These are phyloP conservation scores for Blechomonas ayalai DNA, from an alignment of 208 protist species.

Conservation along the genomic window DNA sequence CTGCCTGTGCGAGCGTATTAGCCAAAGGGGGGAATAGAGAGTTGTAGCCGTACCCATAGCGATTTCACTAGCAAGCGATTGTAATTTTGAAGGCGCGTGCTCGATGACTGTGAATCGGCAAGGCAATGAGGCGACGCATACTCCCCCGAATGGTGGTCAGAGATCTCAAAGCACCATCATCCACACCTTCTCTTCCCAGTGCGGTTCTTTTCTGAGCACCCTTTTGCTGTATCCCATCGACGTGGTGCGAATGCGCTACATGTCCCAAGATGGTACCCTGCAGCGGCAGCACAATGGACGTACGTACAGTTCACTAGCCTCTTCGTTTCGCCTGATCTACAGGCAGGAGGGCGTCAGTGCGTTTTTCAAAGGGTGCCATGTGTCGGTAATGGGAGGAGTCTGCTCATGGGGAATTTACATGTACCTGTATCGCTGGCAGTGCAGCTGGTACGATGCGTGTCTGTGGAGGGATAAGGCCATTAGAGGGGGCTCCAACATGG, in stretches of 20 bases:
- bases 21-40: too few relatives aligned
- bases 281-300: slow-evolving; percentile 68
- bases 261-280: slow-evolving; percentile 75
- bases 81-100: too few relatives aligned
- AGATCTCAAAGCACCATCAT: too few relatives aligned
- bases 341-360: slow-evolving; percentile 46
- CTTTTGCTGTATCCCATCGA: slow-evolving; percentile 83
- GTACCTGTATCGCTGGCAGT: slow-evolving; percentile 71
- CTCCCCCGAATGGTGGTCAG: too few relatives aligned
- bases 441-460: slow-evolving; percentile 9
- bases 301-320: slow-evolving; percentile 35
- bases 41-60: too few relatives aligned
- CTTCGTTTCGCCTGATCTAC: slow-evolving; percentile 26
- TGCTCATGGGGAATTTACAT: slow-evolving; percentile 83
- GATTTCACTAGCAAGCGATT: too few relatives aligned
- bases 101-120: too few relatives aligned
- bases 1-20: too few relatives aligned
- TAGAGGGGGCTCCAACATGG: neutral
- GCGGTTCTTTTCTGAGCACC: slow-evolving; percentile 43
- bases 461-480: neutral
- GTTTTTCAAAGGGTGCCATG: slow-evolving; percentile 65
- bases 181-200: slow-evolving; percentile 58
- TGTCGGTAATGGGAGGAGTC: slow-evolving; percentile 49
- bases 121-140: too few relatives aligned
- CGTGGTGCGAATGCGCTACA: slow-evolving; percentile 80